These are phyloP conservation scores for Aspergillus sclerotiicarbonarius DNA, from an alignment of 495 filamentous ascomycete species.

Conservation along the genomic window DNA sequence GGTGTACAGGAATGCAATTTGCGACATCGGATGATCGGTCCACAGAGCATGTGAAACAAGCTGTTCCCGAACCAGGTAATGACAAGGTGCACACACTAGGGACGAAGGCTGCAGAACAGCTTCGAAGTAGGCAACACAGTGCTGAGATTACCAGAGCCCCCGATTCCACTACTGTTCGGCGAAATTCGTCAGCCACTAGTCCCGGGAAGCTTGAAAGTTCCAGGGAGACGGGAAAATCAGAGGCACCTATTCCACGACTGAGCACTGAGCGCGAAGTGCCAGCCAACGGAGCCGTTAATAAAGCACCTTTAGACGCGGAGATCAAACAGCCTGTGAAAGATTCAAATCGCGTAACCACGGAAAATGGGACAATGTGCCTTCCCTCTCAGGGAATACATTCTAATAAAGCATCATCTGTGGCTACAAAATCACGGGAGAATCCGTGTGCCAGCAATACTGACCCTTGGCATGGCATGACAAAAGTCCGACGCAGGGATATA, in stretches of 20 bases:
- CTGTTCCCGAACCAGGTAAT: background rate
- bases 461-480: constrained; percentile 38
- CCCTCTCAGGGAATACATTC: background rate
- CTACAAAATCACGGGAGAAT: background rate
- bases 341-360: background rate
- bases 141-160: background rate
- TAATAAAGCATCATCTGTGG: background rate
- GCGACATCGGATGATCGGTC: background rate
- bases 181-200: background rate
- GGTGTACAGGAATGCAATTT: background rate
- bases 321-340: background rate
- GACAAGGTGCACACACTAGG: background rate
- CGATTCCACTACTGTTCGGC: background rate
- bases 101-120: background rate
- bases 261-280: background rate
- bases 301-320: background rate
- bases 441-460: constrained; percentile 9
- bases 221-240: background rate
- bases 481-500: constrained; percentile 46
- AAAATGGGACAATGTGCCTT: background rate
- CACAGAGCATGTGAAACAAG: background rate
- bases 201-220: background rate
- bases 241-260: background rate
- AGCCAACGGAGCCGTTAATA: background rate
- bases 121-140: constrained; percentile 1